These are phyloP conservation scores for Ettlia oleoabundans DNA, from an alignment of 139 green algal genomes.

Conservation along the genomic window DNA sequence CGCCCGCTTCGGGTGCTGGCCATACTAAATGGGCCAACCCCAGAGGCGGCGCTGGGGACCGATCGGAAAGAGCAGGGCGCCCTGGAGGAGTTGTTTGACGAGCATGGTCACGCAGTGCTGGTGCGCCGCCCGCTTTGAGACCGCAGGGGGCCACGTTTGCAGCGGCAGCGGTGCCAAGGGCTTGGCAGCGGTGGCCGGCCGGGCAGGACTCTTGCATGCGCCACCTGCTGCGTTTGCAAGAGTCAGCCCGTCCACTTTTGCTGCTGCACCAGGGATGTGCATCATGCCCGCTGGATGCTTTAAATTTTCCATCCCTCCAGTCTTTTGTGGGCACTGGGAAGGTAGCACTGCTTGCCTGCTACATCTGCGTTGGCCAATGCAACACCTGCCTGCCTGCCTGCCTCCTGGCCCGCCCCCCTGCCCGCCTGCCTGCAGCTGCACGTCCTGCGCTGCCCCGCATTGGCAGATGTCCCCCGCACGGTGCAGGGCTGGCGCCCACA, in stretches of 20 bases:
- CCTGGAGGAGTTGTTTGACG: slow-evolving; percentile 32
- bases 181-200: no score
- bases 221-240: no score
- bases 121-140: slow-evolving; percentile 20
- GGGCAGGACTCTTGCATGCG: no score
- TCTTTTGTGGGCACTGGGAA: no score
- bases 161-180: no score
- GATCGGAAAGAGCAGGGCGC: slow-evolving; percentile 15
- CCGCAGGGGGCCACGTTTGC: no score
- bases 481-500: slow-evolving; percentile 45
- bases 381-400: not conserved
- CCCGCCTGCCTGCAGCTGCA: not conserved
- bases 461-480: not conserved
- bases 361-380: not conserved
- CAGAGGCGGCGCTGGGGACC: not conserved
- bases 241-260: no score
- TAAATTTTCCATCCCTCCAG: no score
- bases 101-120: slow-evolving; percentile 19
- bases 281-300: no score
- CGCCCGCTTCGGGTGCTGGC: not conserved
- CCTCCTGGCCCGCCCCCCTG: not conserved
- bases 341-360: no score
- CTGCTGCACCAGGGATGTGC: no score
- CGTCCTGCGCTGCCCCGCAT: not conserved
- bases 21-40: slow-evolving; percentile 6